Evolutionary conservation across 495 filamentous ascomycete genomes (phyloP).

Genomic region (Alectoria sarmentosa): DNA sequence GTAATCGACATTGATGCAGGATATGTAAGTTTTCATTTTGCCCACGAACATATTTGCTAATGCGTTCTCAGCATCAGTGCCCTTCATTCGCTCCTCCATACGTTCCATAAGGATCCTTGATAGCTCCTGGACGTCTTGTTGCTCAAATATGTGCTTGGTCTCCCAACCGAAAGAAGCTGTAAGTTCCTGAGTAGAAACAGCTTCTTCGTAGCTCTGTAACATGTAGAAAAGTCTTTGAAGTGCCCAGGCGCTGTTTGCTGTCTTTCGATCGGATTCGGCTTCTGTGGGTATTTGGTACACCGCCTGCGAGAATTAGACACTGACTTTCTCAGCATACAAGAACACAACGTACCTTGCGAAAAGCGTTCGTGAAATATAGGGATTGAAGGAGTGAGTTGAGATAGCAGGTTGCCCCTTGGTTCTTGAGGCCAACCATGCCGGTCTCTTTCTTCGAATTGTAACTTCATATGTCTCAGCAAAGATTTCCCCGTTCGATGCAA

Average conservation of each 20-base stretch:
- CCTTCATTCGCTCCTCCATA: constrained; percentile 96
- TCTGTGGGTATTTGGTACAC: constrained; percentile 94
- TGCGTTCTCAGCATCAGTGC: constrained; percentile 87
- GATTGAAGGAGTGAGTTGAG: constrained; percentile 96
- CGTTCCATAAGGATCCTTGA: constrained; percentile 95
- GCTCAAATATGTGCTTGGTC: constrained; percentile 94
- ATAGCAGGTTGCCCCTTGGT: constrained; percentile 98
- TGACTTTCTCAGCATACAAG: constrained; percentile 16
- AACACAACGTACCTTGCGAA: constrained; percentile 65
- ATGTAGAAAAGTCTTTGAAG: constrained; percentile 92
- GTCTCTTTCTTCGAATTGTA: constrained; percentile 99
- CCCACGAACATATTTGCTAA: constrained; percentile 87
- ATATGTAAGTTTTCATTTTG: constrained; percentile 96
- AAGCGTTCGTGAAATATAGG: constrained; percentile 93
- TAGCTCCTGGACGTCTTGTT: constrained; percentile 97
- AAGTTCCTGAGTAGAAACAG: constrained; percentile 86
- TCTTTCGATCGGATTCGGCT: constrained; percentile 57
- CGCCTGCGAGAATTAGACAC: constrained; percentile 48
- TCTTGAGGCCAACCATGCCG: constrained; percentile 92
- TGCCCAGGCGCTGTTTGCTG: constrained; percentile 81
- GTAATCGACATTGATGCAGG: constrained; percentile 96
- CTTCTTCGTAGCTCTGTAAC: constrained; percentile 70
- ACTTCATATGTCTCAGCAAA: constrained; percentile 37
- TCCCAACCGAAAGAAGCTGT: constrained; percentile 98
- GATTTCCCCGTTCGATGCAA: background rate